These are phyloP conservation scores for Hymenoscyphus fructigenus DNA, from an alignment of 2,329 filamentous ascomycete genomes.

Conservation along the genomic window DNA sequence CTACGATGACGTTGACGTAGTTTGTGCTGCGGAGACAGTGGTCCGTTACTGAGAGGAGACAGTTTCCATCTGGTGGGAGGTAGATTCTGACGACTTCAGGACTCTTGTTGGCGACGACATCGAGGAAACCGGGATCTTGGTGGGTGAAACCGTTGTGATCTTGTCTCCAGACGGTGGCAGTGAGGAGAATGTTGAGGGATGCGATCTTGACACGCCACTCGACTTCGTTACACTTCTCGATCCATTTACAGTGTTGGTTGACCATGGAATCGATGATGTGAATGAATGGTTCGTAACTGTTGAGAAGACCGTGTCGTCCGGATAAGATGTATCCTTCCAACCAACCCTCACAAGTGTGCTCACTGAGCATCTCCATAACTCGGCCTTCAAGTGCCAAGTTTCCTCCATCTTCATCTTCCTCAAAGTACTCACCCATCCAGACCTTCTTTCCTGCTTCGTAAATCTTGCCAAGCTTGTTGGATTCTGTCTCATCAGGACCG, in stretches of 20 bases:
- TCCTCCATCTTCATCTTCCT: conserved; percentile 72
- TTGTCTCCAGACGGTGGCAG: conserved; percentile 77
- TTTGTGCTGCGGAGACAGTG: conserved; percentile 72
- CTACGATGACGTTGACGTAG: conserved; percentile 79
- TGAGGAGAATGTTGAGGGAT: conserved; percentile 77
- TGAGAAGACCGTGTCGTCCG: conserved; percentile 73
- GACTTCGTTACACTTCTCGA: conserved; percentile 78
- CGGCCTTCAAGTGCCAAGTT: conserved; percentile 67
- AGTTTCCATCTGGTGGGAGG: conserved; percentile 77
- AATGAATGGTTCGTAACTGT: conserved; percentile 81
- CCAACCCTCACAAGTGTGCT: conserved; percentile 79
- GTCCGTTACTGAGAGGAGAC: conserved; percentile 71
- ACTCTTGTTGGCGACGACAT: conserved; percentile 76
- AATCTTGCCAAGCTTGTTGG: conserved; percentile 72
- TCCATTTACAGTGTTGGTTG: conserved; percentile 77
- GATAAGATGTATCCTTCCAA: conserved; percentile 76
- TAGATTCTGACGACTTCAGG: conserved; percentile 80
- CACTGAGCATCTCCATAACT: conserved; percentile 83
- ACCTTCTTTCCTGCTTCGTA: conserved; percentile 77
- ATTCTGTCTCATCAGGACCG: conserved; percentile 78
- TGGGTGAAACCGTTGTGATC: conserved; percentile 85
- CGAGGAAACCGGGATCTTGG: conserved; percentile 77
- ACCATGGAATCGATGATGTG: conserved; percentile 85
- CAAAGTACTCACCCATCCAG: conserved; percentile 76
- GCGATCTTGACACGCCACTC: conserved; percentile 73